phyloP scores from a whole-genome alignment of 2,329 filamentous ascomycete genomes.

The Exophiala mesophila region DNA sequence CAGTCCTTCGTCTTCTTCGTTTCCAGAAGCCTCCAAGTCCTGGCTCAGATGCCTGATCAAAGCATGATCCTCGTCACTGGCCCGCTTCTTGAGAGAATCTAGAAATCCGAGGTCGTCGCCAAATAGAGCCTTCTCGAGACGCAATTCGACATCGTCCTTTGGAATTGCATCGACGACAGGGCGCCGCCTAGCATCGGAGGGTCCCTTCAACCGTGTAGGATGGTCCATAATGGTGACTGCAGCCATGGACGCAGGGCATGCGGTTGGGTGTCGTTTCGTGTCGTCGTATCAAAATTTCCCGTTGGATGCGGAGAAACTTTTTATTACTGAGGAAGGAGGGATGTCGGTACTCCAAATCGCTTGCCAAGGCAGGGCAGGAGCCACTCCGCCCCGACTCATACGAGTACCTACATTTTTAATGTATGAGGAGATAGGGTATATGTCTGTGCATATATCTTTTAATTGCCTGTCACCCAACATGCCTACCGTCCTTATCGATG shows the following conservation, averaged over 20 bases:
- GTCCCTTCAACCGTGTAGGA: conserved; percentile 3
- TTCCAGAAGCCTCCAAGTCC: conserved; percentile 45
- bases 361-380: too few relatives aligned
- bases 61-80: conserved; percentile 38
- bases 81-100: conserved; percentile 62
- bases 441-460: too few relatives aligned
- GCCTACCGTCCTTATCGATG: too few relatives aligned
- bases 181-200: neutral
- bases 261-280: neutral
- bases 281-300: neutral
- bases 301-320: neutral
- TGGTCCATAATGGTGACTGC: conserved; percentile 1
- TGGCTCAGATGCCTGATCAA: conserved; percentile 31
- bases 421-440: too few relatives aligned
- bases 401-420: too few relatives aligned
- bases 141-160: conserved; percentile 78
- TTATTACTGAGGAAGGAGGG: too few relatives aligned
- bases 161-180: conserved; percentile 41
- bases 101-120: conserved; percentile 81
- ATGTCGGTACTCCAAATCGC: neutral
- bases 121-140: conserved; percentile 82
- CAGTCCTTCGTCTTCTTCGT: conserved; percentile 47
- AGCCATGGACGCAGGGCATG: neutral
- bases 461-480: too few relatives aligned
- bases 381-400: too few relatives aligned